These are phyloP conservation scores for Saturnispora bothae DNA, from an alignment of 805 yeast genomes.

Conservation along the genomic window DNA sequence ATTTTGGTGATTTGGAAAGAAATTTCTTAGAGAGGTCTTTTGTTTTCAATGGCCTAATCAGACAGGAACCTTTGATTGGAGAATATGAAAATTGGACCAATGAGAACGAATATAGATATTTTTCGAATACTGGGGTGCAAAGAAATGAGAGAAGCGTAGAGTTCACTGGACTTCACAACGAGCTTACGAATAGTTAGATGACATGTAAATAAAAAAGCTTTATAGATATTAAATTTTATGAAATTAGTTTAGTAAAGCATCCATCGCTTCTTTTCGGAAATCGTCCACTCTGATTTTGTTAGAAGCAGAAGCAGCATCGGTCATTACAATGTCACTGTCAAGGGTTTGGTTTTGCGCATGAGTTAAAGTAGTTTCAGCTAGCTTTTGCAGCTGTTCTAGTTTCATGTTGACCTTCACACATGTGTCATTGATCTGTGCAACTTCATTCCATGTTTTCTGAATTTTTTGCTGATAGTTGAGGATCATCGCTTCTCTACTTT, in stretches of 20 bases:
- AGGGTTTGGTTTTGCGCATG: not conserved
- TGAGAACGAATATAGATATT: conserved; percentile 6
- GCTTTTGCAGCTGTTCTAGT: conserved; percentile 19
- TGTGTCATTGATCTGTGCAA: conserved; percentile 33
- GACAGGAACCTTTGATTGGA: conserved; percentile 17
- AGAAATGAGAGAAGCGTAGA: not conserved
- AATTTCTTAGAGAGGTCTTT: conserved; percentile 23
- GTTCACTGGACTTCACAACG: conserved; percentile 1
- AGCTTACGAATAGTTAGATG: not conserved
- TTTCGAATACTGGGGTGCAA: not conserved
- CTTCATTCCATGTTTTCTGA: conserved; percentile 31
- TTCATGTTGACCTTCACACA: conserved; percentile 30
- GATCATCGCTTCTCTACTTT: conserved; percentile 80
- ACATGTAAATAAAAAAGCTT: not conserved
- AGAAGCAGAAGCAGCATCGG: too few relatives aligned
- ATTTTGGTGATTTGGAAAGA: conserved; percentile 23
- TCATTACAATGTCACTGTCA: too few relatives aligned
- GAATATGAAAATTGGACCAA: conserved; percentile 16
- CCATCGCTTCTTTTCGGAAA: conserved; percentile 1
- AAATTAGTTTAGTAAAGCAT: not conserved
- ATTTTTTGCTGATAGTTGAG: conserved; percentile 57
- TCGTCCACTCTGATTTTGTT: too few relatives aligned
- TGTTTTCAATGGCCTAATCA: conserved; percentile 20
- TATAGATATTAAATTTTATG: conserved; percentile 1
- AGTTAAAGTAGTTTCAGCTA: conserved; percentile 1